A percentile compares a stretch with the other conserved stretches of the same genome.
These are phyloP conservation scores for Centaurea solstitialis DNA, from an alignment of 129 eudicot species.

Conservation along the genomic window DNA sequence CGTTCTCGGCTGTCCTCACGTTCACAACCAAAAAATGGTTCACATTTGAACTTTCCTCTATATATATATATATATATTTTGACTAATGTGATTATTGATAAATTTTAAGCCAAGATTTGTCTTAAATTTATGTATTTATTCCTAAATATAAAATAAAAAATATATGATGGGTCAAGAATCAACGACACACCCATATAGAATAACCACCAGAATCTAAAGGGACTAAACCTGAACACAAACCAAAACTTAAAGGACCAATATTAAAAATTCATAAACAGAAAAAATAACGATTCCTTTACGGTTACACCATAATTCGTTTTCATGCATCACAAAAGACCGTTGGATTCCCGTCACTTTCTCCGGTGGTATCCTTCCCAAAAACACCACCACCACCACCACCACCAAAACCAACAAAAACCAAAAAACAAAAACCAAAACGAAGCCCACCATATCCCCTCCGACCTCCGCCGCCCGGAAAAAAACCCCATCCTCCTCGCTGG, in stretches of 20 bases:
- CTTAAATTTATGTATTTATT: too few species aligned
- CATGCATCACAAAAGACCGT: conserved; percentile 32
- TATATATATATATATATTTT: too few species aligned
- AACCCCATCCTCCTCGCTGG: conserved; percentile 24
- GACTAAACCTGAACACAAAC: not conserved
- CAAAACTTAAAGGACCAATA: not conserved
- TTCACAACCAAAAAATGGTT: too few species aligned
- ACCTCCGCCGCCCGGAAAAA: conserved; percentile 38
- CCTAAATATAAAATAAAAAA: too few species aligned
- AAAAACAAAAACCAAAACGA: not conserved
- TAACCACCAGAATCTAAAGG: not conserved
- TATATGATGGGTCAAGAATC: too few species aligned
- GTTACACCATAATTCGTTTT: conserved; percentile 21
- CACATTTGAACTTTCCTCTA: too few species aligned
- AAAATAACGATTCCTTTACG: not conserved
- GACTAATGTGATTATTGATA: too few species aligned
- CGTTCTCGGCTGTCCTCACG: too few species aligned
- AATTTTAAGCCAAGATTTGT: too few species aligned
- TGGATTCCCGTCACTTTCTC: conserved; percentile 42
- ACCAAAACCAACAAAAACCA: not conserved
- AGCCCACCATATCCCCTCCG: conserved; percentile 15
- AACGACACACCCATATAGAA: too few species aligned
- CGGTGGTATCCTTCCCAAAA: conserved; percentile 22
- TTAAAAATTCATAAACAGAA: not conserved
- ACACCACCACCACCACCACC: not conserved